These are phyloP conservation scores for Rachicladosporium sp. DNA, from an alignment of 2,329 filamentous ascomycete species.

Conservation along the genomic window DNA sequence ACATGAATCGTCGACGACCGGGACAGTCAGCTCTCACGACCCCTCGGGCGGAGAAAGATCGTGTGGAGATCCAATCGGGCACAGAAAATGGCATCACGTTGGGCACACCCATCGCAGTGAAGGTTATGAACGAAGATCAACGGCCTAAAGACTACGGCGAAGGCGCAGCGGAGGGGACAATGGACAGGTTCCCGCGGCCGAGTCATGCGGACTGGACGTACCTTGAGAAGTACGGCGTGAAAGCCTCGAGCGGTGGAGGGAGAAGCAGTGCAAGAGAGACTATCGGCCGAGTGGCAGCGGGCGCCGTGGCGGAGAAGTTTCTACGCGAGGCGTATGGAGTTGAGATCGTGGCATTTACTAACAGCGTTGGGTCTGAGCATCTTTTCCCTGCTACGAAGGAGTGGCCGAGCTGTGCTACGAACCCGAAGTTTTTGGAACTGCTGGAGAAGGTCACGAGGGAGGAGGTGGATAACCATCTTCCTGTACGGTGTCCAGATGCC, in stretches of 20 bases:
- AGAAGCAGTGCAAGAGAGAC: conserved; percentile 89
- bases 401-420: conserved; percentile 56
- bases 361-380: conserved; percentile 68
- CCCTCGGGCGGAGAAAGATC: conserved; percentile 83
- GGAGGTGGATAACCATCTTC: conserved; percentile 68
- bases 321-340: conserved; percentile 66
- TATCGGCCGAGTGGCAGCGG: conserved; percentile 78
- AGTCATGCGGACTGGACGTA: conserved; percentile 96
- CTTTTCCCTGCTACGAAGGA: conserved; percentile 60
- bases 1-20: conserved; percentile 80
- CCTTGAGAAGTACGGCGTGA: conserved; percentile 90
- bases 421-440: conserved; percentile 67
- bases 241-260: conserved; percentile 80
- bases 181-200: conserved; percentile 82
- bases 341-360: conserved; percentile 84
- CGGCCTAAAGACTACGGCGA: conserved; percentile 82
- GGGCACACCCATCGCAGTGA: conserved; percentile 78
- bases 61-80: conserved; percentile 82
- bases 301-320: conserved; percentile 89
- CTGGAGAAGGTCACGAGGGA: conserved; percentile 59
- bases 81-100: conserved; percentile 82
- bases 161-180: conserved; percentile 45
- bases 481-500: conserved; percentile 71
- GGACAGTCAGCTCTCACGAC: conserved; percentile 86
- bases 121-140: conserved; percentile 86